Evolutionary conservation across 1,284 basidiomycete species (phyloP), one percentile per base, ranked within the genome.

Genomic region (Sanghuangporus baumii): DNA sequence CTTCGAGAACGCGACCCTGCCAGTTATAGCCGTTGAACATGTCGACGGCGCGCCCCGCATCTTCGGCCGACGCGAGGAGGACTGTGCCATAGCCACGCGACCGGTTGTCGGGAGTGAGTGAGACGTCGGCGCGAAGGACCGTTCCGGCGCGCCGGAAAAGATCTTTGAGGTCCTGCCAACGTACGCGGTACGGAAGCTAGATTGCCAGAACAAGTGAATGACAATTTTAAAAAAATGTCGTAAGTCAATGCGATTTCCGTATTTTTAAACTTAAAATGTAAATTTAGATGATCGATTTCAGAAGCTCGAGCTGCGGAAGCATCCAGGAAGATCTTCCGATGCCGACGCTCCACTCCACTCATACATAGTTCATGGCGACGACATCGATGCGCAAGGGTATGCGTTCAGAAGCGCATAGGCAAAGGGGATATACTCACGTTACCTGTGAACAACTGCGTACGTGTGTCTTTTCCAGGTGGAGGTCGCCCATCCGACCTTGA

Each of bases 91-190:
- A 95, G 0, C 96, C 96, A 62, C 94, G 83, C 62, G 91, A 94
- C 68, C 95, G 82, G 71, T 96, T 96, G 72, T 97, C 95, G 1
- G 92, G 91, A 1, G 93, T 93, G 1, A 97, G 82, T 12, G 91
- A 92, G 57, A 97, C 94, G 71, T 98, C 96, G 6, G 96, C 96
- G 40, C 96, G 87, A 20, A 98, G 82, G 60, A 99, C 95, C 0
- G 94, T 96, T 55, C 96, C 96, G 1, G 94, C 92, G 68, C 93
- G 90, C 57, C 96, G 88, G 75, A 98, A 98, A 56, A 98, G 85
- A 74, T 98, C 96, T 72, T 99, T 98, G 67, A 99, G 85, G 76
- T 99, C 96, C 78, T 98, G 95, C 95, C 95, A 98, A 67, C 93
- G 87, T 36, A 95, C 93, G 67, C 93, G 84, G 76, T 94, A 94